Evolutionary conservation across 179 eudicot species (phyloP), one percentile per base, ranked within the genome.

Genomic region (Beta corolliflora): DNA sequence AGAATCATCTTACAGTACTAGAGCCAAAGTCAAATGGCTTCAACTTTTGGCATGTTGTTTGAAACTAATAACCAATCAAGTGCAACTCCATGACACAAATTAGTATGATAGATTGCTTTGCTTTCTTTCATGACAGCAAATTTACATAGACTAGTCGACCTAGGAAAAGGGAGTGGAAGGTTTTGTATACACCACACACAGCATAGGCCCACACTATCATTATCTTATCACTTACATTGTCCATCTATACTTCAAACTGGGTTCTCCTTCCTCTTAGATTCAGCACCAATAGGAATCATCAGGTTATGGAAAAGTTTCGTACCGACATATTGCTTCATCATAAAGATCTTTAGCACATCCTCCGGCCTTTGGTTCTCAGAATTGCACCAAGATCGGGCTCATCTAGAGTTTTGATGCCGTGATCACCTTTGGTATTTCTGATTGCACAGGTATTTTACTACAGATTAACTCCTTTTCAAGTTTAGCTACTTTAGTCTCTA

Each of bases 401-500:
- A 53, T 7, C 36, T 75, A 13, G 53, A 45, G 82, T 36, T 68
- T 77, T 0, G 67, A 66, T 15, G 55, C 5, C 23, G 3, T 15
- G 54, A 41, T 48, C 19, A 21, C 45, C 8, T 23, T 68, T 64
- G 73, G 58, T 21, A 23, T 69, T 46, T 73, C 55, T 52, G 70
- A 80, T 23, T 71, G 53, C 16, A 46, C 71, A 19, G 7, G 50
- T 12, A 55, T 11, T 44, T 73, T 77, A 54, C 53, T 71, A 25
- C 58, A 48, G 58, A 19, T 45, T 50, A 76, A 68, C 79, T 86
- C 79, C 75, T 76, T 75, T 56, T 86, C 87, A 1, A 86, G 81
- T 36, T 50, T 77, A 63, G 76, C 80, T 41, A 86, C 59, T 82
- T 73, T 81, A 60, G 70, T 61, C 81, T 80, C 84, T 80, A 86